Percentiles rank a stretch among this genome's conserved stretches.
Evolutionary conservation across 1,284 basidiomycete species (phyloP).

Genomic region (Vanrija pseudolonga): DNA sequence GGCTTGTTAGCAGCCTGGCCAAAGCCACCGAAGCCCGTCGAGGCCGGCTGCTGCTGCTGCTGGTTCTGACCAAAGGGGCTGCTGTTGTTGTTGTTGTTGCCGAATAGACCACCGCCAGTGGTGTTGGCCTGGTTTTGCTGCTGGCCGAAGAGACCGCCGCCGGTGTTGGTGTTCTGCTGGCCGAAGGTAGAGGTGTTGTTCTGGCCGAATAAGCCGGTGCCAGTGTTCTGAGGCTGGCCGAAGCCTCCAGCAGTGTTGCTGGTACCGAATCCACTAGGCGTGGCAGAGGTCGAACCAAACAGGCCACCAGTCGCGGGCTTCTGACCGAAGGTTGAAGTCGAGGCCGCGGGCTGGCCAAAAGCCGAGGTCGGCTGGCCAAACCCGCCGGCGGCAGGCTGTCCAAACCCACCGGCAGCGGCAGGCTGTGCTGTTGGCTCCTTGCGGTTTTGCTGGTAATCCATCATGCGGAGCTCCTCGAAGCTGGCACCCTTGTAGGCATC

Average conservation of each 20-base stretch:
- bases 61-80: slow-evolving; percentile 7
- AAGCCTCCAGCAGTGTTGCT: slow-evolving; percentile 30
- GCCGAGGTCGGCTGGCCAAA: slow-evolving; percentile 48
- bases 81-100: slow-evolving; percentile 9
- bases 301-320: slow-evolving; percentile 29
- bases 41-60: slow-evolving; percentile 28
- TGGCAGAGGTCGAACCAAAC: slow-evolving; percentile 31
- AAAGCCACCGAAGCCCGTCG: slow-evolving; percentile 45
- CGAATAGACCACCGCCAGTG: slow-evolving; percentile 16
- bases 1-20: slow-evolving; percentile 23
- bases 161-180: slow-evolving; percentile 25
- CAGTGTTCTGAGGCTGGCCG: slow-evolving; percentile 29
- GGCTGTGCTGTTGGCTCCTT: slow-evolving; percentile 46
- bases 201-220: slow-evolving; percentile 41
- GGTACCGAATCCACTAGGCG: slow-evolving; percentile 35
- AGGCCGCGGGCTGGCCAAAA: slow-evolving; percentile 14
- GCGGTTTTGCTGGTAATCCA: slow-evolving; percentile 58
- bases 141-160: slow-evolving; percentile 45
- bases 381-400: slow-evolving; percentile 44
- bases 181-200: slow-evolving; percentile 33
- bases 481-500: slow-evolving; percentile 38
- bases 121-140: slow-evolving; percentile 22
- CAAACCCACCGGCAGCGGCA: slow-evolving; percentile 35
- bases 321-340: slow-evolving; percentile 34
- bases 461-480: slow-evolving; percentile 50